A percentile compares a stretch with the other conserved stretches of the same genome.
These are phyloP conservation scores for Ogataea parapolymorpha DNA, from an alignment of 805 yeast genomes.

Conservation along the genomic window DNA sequence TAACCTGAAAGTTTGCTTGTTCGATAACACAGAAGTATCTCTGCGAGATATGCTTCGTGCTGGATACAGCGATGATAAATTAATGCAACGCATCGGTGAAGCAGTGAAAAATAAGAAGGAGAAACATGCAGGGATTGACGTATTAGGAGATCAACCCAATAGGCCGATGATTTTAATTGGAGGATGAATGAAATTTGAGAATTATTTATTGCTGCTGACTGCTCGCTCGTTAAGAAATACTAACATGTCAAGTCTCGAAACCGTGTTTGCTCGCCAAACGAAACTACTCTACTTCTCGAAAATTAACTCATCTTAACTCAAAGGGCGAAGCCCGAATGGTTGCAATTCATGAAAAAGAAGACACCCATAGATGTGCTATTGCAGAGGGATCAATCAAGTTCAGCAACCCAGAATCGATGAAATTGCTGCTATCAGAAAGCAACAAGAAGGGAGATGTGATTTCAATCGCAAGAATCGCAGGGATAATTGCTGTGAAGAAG, in stretches of 20 bases:
- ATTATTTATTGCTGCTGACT: neutral
- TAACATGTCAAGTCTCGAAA: conserved; percentile 4
- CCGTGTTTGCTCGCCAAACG: neutral
- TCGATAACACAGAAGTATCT: conserved; percentile 50
- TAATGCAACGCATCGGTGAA: conserved; percentile 39
- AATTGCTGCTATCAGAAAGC: conserved; percentile 33
- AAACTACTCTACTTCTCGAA: conserved; percentile 5
- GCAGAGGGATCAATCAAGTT: conserved; percentile 44
- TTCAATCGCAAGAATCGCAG: conserved; percentile 46
- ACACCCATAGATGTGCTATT: conserved; percentile 40
- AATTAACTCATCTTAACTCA: conserved; percentile 38
- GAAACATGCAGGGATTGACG: conserved; percentile 51
- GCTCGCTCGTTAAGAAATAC: conserved; percentile 4
- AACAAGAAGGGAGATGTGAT: conserved; percentile 54
- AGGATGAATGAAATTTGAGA: conserved; percentile 32
- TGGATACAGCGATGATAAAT: conserved; percentile 34
- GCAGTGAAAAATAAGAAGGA: conserved; percentile 47
- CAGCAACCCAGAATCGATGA: conserved; percentile 31
- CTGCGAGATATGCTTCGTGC: conserved; percentile 42
- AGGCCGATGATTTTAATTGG: conserved; percentile 58
- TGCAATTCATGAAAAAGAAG: conserved; percentile 38
- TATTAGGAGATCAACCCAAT: conserved; percentile 43
- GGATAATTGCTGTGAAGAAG: conserved; percentile 49
- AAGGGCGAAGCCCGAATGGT: conserved; percentile 45
- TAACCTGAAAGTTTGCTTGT: conserved; percentile 51